A percentile compares a stretch with the other conserved stretches of the same genome.
Evolutionary conservation across 208 protist genomes (phyloP).

Genomic region (Balamuthia mandrillaris): DNA sequence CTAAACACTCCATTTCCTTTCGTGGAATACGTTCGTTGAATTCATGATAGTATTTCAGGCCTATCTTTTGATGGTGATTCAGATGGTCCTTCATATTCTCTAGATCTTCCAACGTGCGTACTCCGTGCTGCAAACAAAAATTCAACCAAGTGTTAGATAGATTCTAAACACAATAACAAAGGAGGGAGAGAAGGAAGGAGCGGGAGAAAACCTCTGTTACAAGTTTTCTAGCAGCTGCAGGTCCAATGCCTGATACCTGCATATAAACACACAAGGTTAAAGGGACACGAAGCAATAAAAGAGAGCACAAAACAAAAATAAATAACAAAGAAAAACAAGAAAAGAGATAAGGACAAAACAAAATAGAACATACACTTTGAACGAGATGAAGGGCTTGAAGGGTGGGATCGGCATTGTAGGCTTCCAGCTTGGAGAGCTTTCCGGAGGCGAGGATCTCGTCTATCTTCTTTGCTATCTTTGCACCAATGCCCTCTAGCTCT

Average conservation of each 20-base stretch:
- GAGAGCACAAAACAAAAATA: no score
- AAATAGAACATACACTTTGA: conserved; percentile 9
- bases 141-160: no score
- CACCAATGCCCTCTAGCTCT: conserved; percentile 40
- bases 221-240: conserved; percentile 32
- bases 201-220: no score
- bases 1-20: background rate
- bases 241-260: background rate
- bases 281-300: no score
- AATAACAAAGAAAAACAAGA: no score
- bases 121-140: no score
- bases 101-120: conserved; percentile 25
- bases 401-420: background rate
- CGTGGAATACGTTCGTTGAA: background rate
- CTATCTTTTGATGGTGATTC: conserved; percentile 48
- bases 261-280: background rate
- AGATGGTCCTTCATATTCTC: conserved; percentile 29
- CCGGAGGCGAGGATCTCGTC: conserved; percentile 48
- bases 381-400: conserved; percentile 13
- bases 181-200: no score
- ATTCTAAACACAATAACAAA: no score
- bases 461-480: conserved; percentile 44
- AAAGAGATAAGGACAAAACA: no score
- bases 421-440: conserved; percentile 43
- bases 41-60: background rate